Evolutionary conservation across 2,329 filamentous ascomycete genomes (phyloP).

Genomic region (Beauveria caledonica): DNA sequence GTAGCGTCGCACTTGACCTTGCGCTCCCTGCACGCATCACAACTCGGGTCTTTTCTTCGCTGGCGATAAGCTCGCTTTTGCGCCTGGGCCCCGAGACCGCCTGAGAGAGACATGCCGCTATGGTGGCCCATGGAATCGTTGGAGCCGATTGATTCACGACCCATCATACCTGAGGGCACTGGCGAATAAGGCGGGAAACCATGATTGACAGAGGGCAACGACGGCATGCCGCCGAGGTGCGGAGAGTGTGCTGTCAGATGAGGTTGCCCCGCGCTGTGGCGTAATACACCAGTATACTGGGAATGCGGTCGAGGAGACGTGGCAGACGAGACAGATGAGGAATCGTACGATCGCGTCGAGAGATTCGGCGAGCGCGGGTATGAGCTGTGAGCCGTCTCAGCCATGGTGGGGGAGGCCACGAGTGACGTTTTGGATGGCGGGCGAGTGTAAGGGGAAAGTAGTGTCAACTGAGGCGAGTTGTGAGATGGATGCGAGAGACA

Average conservation of each 20-base stretch:
- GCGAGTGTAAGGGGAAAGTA: slow-evolving; percentile 1
- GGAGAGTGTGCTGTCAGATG: slow-evolving; percentile 32
- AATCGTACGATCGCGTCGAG: slow-evolving; percentile 55
- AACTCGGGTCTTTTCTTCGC: slow-evolving; percentile 90
- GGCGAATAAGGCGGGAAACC: slow-evolving; percentile 47
- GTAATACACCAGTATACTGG: slow-evolving; percentile 45
- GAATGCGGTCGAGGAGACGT: slow-evolving; percentile 49
- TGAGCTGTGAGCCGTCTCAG: slow-evolving; percentile 44
- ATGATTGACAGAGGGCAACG: slow-evolving; percentile 39
- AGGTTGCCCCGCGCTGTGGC: slow-evolving; percentile 40
- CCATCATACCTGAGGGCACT: slow-evolving; percentile 38
- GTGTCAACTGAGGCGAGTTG: slow-evolving; percentile 11
- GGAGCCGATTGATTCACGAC: slow-evolving; percentile 53
- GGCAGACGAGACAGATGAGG: slow-evolving; percentile 54
- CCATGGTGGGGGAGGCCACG: slow-evolving; percentile 36
- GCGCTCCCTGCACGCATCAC: slow-evolving; percentile 87
- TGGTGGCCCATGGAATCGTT: slow-evolving; percentile 47
- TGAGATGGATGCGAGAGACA: slow-evolving; percentile 4
- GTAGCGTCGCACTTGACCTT: slow-evolving; percentile 92
- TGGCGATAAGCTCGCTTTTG: slow-evolving; percentile 95
- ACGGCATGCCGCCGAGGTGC: slow-evolving; percentile 46
- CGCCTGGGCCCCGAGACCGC: slow-evolving; percentile 37
- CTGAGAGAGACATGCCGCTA: slow-evolving; percentile 32
- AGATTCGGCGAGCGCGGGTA: slow-evolving; percentile 55
- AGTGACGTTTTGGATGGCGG: not conserved